Percentiles rank a stretch among this genome's conserved stretches.
phyloP scores from a whole-genome alignment of 106 monocot species.

The Gastrodia elata region DNA sequence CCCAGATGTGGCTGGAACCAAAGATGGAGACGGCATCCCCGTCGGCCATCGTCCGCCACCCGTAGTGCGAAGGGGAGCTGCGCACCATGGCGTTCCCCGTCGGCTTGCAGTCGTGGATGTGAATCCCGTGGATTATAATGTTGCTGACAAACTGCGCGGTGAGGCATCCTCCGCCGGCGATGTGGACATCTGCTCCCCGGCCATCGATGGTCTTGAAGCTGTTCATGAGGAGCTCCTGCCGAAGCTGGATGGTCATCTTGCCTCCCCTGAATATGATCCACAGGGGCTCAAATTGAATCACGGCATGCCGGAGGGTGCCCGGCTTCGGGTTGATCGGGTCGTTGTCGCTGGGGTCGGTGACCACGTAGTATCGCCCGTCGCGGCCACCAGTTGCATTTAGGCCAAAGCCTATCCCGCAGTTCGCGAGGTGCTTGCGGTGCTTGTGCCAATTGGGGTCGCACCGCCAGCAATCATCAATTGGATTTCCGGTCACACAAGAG shows the following conservation, averaged over 20 bases:
- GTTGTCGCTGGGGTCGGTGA: conserved; percentile 40
- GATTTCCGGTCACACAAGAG: conserved; percentile 41
- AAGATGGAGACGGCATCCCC: conserved; percentile 19
- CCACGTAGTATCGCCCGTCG: conserved; percentile 39
- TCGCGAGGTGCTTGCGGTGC: conserved; percentile 40
- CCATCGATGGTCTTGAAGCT: conserved; percentile 53
- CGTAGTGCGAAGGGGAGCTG: conserved; percentile 1
- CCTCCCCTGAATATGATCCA: conserved; percentile 49
- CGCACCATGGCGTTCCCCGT: conserved; percentile 24
- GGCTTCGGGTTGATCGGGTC: conserved; percentile 39
- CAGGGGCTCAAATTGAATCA: conserved; percentile 34
- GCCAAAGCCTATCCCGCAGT: conserved; percentile 52
- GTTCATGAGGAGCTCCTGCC: conserved; percentile 49
- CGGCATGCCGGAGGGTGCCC: conserved; percentile 53
- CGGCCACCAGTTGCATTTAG: conserved; percentile 50
- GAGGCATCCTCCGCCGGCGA: conserved; percentile 33
- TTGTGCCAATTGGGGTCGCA: conserved; percentile 44
- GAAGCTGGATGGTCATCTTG: conserved; percentile 39
- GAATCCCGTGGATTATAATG: conserved; percentile 30
- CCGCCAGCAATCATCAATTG: conserved; percentile 64
- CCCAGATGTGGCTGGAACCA: conserved; percentile 14
- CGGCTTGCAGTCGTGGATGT: conserved; percentile 39
- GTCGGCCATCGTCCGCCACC: conserved; percentile 12
- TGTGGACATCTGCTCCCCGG: conserved; percentile 39
- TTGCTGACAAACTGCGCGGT: conserved; percentile 38